Base-by-base conservation (phyloP, 768 basidiomycete species). In the Trametes villosa region DNA sequence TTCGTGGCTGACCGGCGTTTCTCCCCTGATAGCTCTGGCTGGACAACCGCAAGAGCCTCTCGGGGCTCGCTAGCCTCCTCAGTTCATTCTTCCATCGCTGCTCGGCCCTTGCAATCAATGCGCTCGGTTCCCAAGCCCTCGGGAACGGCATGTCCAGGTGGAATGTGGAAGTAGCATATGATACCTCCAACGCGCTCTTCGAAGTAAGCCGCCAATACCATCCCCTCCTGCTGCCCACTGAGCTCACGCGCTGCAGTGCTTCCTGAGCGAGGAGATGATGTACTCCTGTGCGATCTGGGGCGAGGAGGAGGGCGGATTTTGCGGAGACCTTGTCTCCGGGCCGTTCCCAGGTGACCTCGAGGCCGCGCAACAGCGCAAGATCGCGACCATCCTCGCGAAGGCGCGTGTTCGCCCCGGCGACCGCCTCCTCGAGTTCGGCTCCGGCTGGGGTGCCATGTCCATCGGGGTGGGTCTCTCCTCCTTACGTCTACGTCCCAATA, bases 261-360 rank as follows among this genome's bases (percentile, higher is more conserved):
- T 92, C 78, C 78, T 93, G 24, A 88, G 86, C 63, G 79, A 83
- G 53, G 92, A 95, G 72, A 94, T 95, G 93, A 94, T 92, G 83
- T 95, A 94, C 74, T 93, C 91, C 0, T 92, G 91, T 70, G 93
- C 84, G 0, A 81, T 94, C 54, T 95, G 89, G 86, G 78, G 77
- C 47, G 83, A 87, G 18, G 77, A 85, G 11, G 90, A 94, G 68
- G 86, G 85, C 54, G 93, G 91, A 52, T 80, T 92, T 55, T 81
- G 85, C 33, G 88, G 86, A 0, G 88, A 90, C 70, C 75, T 89
- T 8, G 22, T 7, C n/a, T 9, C 4, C 18, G 50, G 50, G 9
- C 52, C 44, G 24, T 79, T 74, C 40, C 77, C 81, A 26, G 58
- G 63, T 12, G 68, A 68, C 57, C 68, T 75, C 22, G 65, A 72